Conservation (phyloP, 768 basidiomycete genomes). For the Podaxis sp. region DNA sequence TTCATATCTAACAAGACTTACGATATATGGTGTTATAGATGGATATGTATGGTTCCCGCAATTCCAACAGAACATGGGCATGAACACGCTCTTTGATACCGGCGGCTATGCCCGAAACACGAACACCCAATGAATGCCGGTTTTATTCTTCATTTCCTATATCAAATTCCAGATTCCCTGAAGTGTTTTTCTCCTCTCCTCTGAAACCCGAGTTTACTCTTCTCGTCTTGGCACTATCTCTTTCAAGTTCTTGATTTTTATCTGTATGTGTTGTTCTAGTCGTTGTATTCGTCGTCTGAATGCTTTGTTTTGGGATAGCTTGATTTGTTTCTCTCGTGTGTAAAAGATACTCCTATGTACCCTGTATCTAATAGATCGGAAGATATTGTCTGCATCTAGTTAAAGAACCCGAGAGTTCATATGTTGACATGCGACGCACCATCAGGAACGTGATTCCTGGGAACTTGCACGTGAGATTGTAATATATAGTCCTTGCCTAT, state of each 20-base stretch:
- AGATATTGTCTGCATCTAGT: not conserved
- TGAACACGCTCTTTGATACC: conserved; percentile 22
- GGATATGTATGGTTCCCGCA: conserved; percentile 41
- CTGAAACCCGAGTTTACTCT: not conserved
- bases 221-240: not conserved
- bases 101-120: not conserved
- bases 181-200: not conserved
- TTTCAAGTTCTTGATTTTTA: not conserved
- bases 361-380: conserved; percentile 5
- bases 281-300: not conserved
- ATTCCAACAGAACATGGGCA: conserved; percentile 39
- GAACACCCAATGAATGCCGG: not conserved
- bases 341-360: not conserved
- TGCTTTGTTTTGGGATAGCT: not conserved
- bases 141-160: not conserved
- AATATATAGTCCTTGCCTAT: not conserved
- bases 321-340: not conserved
- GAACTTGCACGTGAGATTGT: conserved; percentile 6
- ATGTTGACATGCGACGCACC: no score
- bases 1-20: not conserved
- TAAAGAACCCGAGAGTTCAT: no score
- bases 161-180: no score
- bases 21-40: conserved; percentile 16
- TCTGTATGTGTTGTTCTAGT: conserved; percentile 1
- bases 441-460: not conserved